These are phyloP conservation scores for Fusarium udum DNA, from an alignment of 2,329 filamentous ascomycete species.

Conservation along the genomic window DNA sequence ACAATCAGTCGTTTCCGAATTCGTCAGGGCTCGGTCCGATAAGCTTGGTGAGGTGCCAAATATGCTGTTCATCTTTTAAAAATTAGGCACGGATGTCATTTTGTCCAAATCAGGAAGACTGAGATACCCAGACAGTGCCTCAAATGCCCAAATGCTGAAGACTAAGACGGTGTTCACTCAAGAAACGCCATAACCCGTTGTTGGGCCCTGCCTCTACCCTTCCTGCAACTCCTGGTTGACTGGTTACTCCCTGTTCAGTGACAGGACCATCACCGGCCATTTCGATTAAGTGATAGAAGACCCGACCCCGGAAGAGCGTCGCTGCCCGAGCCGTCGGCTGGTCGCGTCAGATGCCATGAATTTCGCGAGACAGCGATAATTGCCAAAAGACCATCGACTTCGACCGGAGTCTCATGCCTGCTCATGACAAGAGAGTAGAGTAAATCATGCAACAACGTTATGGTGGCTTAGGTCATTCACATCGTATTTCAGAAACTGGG, in stretches of 20 bases:
- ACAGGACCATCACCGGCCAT: neutral
- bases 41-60: conserved; percentile 30
- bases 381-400: conserved; percentile 9
- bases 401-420: neutral
- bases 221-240: neutral
- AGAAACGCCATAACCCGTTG: conserved; percentile 7
- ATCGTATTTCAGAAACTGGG: neutral
- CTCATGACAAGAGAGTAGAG: neutral
- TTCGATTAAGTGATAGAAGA: conserved; percentile 9
- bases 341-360: conserved; percentile 32
- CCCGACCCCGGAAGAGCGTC: conserved; percentile 13
- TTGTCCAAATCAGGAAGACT: neutral
- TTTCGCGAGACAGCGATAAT: conserved; percentile 18
- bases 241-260: neutral
- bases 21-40: conserved; percentile 39
- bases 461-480: neutral
- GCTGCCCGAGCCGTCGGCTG: conserved; percentile 33
- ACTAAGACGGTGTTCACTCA: conserved; percentile 33
- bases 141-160: conserved; percentile 1
- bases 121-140: conserved; percentile 22
- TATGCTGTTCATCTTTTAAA: conserved; percentile 18
- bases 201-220: conserved; percentile 13
- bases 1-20: conserved; percentile 29
- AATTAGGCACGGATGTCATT: conserved; percentile 20
- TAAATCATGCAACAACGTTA: neutral